Base-by-base conservation (phyloP, 2,329 filamentous ascomycete species). In the Botrytis aclada region DNA sequence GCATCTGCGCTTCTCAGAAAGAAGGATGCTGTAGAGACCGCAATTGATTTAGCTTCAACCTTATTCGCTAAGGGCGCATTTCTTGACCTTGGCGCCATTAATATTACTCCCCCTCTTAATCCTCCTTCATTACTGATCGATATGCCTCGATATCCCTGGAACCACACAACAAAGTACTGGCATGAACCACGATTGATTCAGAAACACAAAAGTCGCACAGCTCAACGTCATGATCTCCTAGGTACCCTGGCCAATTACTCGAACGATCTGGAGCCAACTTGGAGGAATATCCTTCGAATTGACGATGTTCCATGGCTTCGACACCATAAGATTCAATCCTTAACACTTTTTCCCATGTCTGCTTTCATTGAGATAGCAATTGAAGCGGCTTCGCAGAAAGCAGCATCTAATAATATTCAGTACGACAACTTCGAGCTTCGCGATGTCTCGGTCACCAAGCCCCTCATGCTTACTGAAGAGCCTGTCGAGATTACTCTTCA, bases 91-190 rank as follows among this genome's bases (percentile, higher is more conserved):
- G 81, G 81, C n/a, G 82, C 82, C 3, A 82, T 87, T 77, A 88
- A 87, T 77, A 83, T 84, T 72, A 83, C 83, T n/a, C 82, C 80
- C 7, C 54, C 69, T 14, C 72, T 54, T 16, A 74, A 77, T 39
- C 51, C 63, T 25, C 71, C 63, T 43, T 51, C 66, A 29, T 54
- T 73, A 20, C 56, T 73, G 22, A 63, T 34, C 60, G 67, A 86
- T 71, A 77, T 89, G n/a, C 86, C 86, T 2, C 81, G 83, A 3
- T 88, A 88, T 74, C 82, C 85, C 1, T 89, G 86, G 86, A 86
- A 88, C 41, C 86, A 88, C 73, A 78, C 80, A 32, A 84, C 82
- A 43, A 80, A 77, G 0, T 87, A 87, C 77, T 88, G 87, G 86
- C 82, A 85, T 74, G 86, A 88, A 74, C 86, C 85, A 2, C 83